These are phyloP conservation scores for Coemansia sp. DNA, from an alignment of 192 early-diverging fungal genomes.

Conservation along the genomic window DNA sequence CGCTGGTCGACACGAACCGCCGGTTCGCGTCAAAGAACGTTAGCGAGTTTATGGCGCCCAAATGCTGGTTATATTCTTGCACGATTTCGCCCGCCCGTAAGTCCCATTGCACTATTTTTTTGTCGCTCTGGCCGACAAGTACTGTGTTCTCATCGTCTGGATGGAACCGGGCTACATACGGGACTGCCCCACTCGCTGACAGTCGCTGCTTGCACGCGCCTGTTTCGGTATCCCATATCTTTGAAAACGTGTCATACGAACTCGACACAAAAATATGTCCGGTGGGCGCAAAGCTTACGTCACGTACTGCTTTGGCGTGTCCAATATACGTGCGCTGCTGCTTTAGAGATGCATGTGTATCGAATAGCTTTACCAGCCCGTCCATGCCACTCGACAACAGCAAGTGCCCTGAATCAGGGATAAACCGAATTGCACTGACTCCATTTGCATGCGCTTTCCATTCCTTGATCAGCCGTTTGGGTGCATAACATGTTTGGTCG, in stretches of 20 bases:
- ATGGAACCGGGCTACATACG: conserved; percentile 89
- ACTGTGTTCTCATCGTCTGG: conserved; percentile 89
- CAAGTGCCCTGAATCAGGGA: conserved; percentile 88
- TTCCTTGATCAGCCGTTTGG: conserved; percentile 83
- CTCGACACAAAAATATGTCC: conserved; percentile 83
- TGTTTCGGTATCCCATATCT: conserved; percentile 99
- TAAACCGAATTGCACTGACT: conserved; percentile 86
- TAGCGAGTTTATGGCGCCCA: conserved; percentile 94
- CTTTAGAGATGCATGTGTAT: conserved; percentile 88
- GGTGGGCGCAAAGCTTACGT: conserved; percentile 86
- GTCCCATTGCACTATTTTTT: conserved; percentile 89
- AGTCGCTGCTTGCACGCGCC: conserved; percentile 81
- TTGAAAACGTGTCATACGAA: conserved; percentile 88
- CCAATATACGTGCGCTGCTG: conserved; percentile 85
- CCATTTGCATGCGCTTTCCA: conserved; percentile 92
- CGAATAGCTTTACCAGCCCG: conserved; percentile 93
- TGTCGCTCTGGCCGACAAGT: conserved; percentile 89
- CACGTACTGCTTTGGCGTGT: conserved; percentile 90
- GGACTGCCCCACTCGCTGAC: conserved; percentile 69
- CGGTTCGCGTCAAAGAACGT: conserved; percentile 95
- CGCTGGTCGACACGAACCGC: conserved; percentile 91
- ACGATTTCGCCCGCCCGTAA: conserved; percentile 75
- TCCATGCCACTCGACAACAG: conserved; percentile 93
- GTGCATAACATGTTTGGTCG: conserved; percentile 76
- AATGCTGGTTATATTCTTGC: conserved; percentile 97